A percentile compares a stretch with the other conserved stretches of the same genome.
Conservation (phyloP, 2,329 filamentous ascomycete genomes). For the Arthrobotrys musiformis region DNA sequence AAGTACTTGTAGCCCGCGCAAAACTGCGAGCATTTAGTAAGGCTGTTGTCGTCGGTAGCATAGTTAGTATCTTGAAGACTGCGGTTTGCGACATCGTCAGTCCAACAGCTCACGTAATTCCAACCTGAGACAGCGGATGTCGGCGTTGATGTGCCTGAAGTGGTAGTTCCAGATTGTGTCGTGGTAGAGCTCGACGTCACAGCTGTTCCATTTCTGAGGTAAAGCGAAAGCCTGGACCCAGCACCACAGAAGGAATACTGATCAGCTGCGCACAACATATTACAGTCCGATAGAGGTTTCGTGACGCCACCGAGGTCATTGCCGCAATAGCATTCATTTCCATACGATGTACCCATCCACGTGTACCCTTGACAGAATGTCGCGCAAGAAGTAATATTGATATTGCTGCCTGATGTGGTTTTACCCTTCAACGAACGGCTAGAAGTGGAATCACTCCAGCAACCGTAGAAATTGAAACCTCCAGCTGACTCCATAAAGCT, state of each 20-base stretch:
- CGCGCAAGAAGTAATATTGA: constrained; percentile 51
- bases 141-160: not conserved
- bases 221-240: constrained; percentile 40
- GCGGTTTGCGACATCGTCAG: constrained; percentile 33
- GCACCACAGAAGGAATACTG: constrained; percentile 49
- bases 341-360: constrained; percentile 54
- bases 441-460: constrained; percentile 41
- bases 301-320: constrained; percentile 60
- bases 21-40: constrained; percentile 24
- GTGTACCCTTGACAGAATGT: constrained; percentile 32
- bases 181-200: not conserved
- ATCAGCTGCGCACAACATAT: constrained; percentile 43
- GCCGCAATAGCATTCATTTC: constrained; percentile 64
- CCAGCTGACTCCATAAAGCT: constrained; percentile 34
- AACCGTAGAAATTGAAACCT: constrained; percentile 33
- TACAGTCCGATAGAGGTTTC: constrained; percentile 39
- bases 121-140: not conserved
- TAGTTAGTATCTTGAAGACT: constrained; percentile 3
- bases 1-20: constrained; percentile 59
- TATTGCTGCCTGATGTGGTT: constrained; percentile 1
- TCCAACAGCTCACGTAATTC: constrained; percentile 37
- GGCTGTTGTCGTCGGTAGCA: constrained; percentile 12
- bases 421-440: constrained; percentile 38
- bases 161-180: not conserved
- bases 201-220: constrained; percentile 18